Conservation (phyloP, 208 protist genomes). For the Leishmania gerbilli region DNA sequence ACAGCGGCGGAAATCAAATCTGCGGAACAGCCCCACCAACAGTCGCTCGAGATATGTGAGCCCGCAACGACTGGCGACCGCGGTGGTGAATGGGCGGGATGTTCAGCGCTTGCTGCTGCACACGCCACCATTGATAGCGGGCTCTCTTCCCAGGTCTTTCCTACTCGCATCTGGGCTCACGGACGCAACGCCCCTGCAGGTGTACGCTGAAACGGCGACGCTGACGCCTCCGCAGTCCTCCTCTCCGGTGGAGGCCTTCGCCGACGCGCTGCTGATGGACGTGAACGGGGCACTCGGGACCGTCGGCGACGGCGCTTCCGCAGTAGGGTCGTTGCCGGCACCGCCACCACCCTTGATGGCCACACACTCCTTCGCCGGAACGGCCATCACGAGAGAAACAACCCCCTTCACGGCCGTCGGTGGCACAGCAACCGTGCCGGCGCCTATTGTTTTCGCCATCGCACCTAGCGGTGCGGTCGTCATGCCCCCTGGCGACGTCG, state of each 20-base stretch:
- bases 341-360: not conserved
- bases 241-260: conserved; percentile 46
- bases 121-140: not conserved
- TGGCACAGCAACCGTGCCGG: not conserved
- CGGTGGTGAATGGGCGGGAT: not conserved
- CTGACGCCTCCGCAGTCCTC: not conserved
- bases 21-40: not conserved
- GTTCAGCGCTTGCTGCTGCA: not conserved
- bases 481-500: not conserved
- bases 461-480: not conserved
- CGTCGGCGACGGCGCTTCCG: not conserved
- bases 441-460: conserved; percentile 23
- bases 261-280: conserved; percentile 45
- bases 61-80: not conserved
- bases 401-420: not conserved
- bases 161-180: not conserved
- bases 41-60: not conserved
- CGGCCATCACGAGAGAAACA: not conserved
- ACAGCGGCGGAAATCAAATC: not conserved
- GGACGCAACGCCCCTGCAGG: not conserved
- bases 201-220: not conserved
- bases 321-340: not conserved
- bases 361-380: not conserved
- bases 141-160: not conserved
- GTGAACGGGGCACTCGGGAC: not conserved